Base-by-base conservation (phyloP, 2,329 filamentous ascomycete species). In the Fusarium scirpi region DNA sequence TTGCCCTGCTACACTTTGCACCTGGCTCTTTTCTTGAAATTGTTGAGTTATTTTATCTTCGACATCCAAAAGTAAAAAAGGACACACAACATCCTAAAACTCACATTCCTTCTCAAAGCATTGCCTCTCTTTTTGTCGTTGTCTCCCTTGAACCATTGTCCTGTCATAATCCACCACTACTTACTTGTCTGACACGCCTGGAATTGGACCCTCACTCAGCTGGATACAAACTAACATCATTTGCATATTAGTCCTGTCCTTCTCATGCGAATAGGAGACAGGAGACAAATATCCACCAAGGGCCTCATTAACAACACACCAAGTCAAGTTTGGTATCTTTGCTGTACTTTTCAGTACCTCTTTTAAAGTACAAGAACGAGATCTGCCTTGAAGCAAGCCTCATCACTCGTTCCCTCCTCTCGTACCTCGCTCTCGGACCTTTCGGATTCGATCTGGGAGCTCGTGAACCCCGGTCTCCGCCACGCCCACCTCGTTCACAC, bases 371-470 rank as follows among this genome's bases (percentile, higher is more conserved):
- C 47, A 38, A 38, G 20, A 46, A 51, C 25, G 44, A 49, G 25
- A 59, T 65, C 61, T 51, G 40, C 53, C 44, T 51, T 44, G 40
- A 41, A 62, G 49, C 60, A 69, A 64, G 49, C 66, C 62, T 72
- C 62, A 55, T 64, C 16, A 34, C 62, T 61, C 62, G 34, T 27
- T 58, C 41, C 47, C 27, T 60, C 54, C 32, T 53, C 34, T 47
- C 29, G 25, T 48, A 44, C 61, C 48, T 66, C 62, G 54, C 62
- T 59, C 63, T 69, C 70, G 70, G 70, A 71, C 70, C 70, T 61
- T 56, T 71, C 69, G 69, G 69, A 67, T 60, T 63, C 46, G 59
- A 54, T 41, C 64, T 53, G 48, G 57, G 32, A 51, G 32, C 41
- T 58, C 41, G 48, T 58, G 48, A 63, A 69, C 57, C 62, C 62